These are phyloP conservation scores for Ceratocystis destructans DNA, from an alignment of 2,329 filamentous ascomycete species.

Conservation along the genomic window DNA sequence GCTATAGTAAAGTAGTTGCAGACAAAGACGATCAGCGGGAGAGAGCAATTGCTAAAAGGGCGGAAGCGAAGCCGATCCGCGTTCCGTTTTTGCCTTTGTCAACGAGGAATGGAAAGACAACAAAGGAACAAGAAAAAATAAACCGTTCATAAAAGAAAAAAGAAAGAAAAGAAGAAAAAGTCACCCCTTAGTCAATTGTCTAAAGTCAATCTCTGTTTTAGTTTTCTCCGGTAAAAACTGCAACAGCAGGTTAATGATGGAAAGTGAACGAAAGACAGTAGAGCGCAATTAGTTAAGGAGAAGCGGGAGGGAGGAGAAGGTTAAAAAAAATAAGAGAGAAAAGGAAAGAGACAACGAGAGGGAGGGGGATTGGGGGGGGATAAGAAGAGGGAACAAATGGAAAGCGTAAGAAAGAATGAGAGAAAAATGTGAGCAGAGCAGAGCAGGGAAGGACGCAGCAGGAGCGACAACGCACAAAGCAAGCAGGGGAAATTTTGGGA, in stretches of 20 bases:
- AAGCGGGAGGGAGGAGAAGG: background rate
- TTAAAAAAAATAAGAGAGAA: background rate
- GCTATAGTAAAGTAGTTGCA: background rate
- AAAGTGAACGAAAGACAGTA: conserved; percentile 2
- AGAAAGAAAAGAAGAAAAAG: conserved; percentile 19
- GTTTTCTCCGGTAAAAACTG: background rate
- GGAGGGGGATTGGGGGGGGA: background rate
- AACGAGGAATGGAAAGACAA: conserved; percentile 14
- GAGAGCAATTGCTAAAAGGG: background rate
- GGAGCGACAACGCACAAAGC: background rate
- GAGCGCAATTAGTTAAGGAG: conserved; percentile 2
- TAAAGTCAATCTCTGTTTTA: background rate
- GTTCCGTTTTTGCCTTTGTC: conserved; percentile 10
- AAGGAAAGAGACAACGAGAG: conserved; percentile 3
- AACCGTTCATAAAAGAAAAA: conserved; percentile 16
- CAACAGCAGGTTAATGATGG: background rate
- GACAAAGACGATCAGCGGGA: background rate
- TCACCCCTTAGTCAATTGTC: background rate
- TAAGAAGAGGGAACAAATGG: conserved; percentile 18
- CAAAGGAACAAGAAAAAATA: conserved; percentile 19
- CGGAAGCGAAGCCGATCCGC: conserved; percentile 11
- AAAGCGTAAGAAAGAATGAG: conserved; percentile 6
- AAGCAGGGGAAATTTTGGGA: background rate
- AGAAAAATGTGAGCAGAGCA: conserved; percentile 9
- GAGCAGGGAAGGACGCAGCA: background rate